Evolutionary conservation across 2,329 filamentous ascomycete genomes (phyloP).

Genomic region (Xylaria digitata): DNA sequence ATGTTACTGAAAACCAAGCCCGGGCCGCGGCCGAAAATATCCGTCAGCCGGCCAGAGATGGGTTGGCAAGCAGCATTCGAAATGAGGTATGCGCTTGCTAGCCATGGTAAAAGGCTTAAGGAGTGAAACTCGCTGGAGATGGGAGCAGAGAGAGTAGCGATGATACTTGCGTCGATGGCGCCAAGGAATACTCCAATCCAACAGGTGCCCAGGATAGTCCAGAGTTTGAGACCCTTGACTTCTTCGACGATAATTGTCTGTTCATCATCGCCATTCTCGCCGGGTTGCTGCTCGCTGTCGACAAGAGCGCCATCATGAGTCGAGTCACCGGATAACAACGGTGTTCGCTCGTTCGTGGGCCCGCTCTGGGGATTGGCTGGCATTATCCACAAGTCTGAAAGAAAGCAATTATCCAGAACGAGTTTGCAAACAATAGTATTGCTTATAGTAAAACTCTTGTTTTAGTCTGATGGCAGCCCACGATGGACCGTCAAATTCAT

Average conservation of each 20-base stretch:
- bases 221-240: slow-evolving; percentile 60
- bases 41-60: slow-evolving; percentile 84
- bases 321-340: slow-evolving; percentile 39
- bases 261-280: slow-evolving; percentile 57
- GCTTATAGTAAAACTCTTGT: not conserved
- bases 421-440: not conserved
- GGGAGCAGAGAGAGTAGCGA: slow-evolving; percentile 84
- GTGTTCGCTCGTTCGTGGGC: slow-evolving; percentile 37
- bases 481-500: not conserved
- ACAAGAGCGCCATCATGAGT: slow-evolving; percentile 12
- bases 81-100: slow-evolving; percentile 88
- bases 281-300: slow-evolving; percentile 25
- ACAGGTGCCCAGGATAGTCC: slow-evolving; percentile 65
- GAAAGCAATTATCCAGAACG: not conserved
- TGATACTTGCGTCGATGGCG: slow-evolving; percentile 80
- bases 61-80: slow-evolving; percentile 89
- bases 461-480: not conserved
- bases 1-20: slow-evolving; percentile 84
- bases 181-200: slow-evolving; percentile 73
- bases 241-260: slow-evolving; percentile 61
- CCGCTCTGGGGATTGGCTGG: slow-evolving; percentile 22
- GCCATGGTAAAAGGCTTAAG: slow-evolving; percentile 84
- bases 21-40: slow-evolving; percentile 84
- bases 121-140: slow-evolving; percentile 87
- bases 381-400: slow-evolving; percentile 4